Evolutionary conservation across 225 moss, liverwort and hornwort genomes (phyloP), one percentile per base, ranked within the genome.

Genomic region (Pleurozium schreberi): DNA sequence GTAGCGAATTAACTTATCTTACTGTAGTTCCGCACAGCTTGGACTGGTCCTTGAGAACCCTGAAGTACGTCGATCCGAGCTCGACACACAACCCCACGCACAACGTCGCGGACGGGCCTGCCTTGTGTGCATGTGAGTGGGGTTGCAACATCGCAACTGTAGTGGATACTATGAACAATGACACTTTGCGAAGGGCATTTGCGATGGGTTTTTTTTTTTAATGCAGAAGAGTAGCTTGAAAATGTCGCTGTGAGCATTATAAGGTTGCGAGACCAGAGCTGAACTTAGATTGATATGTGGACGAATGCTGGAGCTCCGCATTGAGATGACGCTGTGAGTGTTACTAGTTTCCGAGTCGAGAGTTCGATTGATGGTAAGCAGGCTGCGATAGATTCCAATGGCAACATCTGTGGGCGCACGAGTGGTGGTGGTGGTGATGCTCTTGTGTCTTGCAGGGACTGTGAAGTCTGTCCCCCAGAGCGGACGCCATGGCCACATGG

Each of bases 401-500:
- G 78, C 84, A 59, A 49, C 31, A 16, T 63, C 87, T 61, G 83
- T 74, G 55, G 85, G 83, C 31, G 85, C 78, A 13, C n/a, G 85
- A 50, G 77, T 65, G 81, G 60, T 88, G 38, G 69, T 93, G 63
- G 69, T 90, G 86, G 42, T 91, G 63, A 25, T 88, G 69, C 55
- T 93, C 42, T 63, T 80, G 75, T 86, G 80, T 81, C 26, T 91
- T 69, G 14, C 90, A 57, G 90, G 87, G 84, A n/a, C 66, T 18
- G 91, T 86, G 69, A 62, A 38, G 49, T 80, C 83, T 60, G 45
- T 11, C 11, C 75, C 30, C 18, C 71, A 38, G 58, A 58, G 65
- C 64, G 70, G 71, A 79, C 84, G 80, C 78, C 90, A 90, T 90
- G 57, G 81, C 81, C 86, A 86, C 57, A 79, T 77, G 85, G 76